Evolutionary conservation across 352 stramenopile genomes (phyloP), one percentile per base, ranked within the genome.

Genomic region (Globisporangium abappressorium): DNA sequence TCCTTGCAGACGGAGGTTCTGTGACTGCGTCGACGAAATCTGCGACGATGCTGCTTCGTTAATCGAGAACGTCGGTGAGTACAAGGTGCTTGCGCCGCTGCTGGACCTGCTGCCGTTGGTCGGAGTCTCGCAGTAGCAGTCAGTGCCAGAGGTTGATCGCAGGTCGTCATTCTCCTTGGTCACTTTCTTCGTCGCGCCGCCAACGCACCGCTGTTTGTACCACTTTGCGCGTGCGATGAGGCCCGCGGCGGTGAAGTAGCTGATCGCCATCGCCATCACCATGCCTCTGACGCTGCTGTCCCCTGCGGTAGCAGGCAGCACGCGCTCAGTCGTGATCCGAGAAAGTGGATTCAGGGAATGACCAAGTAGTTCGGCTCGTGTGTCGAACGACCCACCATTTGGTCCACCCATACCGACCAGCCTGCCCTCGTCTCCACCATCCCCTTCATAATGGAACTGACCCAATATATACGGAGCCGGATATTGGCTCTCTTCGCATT

Each of bases 1-100:
- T 24, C 67, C 70, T 53, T 80, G 66, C 14, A 78, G 30, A 1
- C 71, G 73, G 3, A 73, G 58, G 47, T 76, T 77, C 14, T 69
- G 70, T 22, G 67, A 41, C 22, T 57, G 38, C 28, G 58, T 41
- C 9, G 65, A 66, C 26, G 58, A 49, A 9, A 30, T 38, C n/a
- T 49, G 36, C 0, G 65, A 70, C 20, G 28, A 59, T 9, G 33
- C n/a, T 9, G 33, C n/a, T 49, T 28, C 22, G 3, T 33, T 11
- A 20, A 36, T 38, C 43, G 64, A 70, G 28, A 53, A 62, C 33
- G 38, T 64, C 1, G 64, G 47, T 2, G 64, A 70, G 22, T 51
- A 56, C 57, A 66, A 38, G 2, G 59, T 64, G 15, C 38, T 66
- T 15, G 20, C 41, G 51, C 41, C 51, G 41, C 59, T 65, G 59